Evolutionary conservation across 169 alveolate species (phyloP).

Genomic region (Cryptosporidium sp.): DNA sequence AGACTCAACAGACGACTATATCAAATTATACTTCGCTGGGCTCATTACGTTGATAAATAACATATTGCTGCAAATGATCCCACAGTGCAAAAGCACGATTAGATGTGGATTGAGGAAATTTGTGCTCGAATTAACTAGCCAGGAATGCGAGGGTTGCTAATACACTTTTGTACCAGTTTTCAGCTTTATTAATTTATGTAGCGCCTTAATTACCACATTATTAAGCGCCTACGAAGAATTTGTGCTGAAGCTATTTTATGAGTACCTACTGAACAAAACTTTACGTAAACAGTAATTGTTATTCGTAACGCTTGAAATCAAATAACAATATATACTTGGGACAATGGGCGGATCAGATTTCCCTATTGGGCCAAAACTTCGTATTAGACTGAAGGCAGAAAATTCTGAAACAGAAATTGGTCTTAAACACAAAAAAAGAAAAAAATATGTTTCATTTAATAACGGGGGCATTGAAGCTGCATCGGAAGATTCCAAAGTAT

Average conservation of each 20-base stretch:
- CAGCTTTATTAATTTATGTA: neutral
- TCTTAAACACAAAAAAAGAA: constrained; percentile 27
- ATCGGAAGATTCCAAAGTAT: constrained; percentile 31
- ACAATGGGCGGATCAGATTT: constrained; percentile 63
- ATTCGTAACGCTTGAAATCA: neutral
- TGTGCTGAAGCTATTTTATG: neutral
- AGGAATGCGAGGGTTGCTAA: constrained; percentile 49
- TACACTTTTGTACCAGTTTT: neutral
- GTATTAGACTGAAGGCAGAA: constrained; percentile 72
- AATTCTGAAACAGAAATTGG: constrained; percentile 8
- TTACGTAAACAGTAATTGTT: neutral
- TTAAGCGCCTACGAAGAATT: neutral
- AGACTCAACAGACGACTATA: constrained; percentile 29
- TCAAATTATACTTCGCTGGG: constrained; percentile 24
- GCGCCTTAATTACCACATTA: constrained; percentile 24
- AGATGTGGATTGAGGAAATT: constrained; percentile 64
- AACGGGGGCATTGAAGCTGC: constrained; percentile 16
- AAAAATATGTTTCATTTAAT: constrained; percentile 25
- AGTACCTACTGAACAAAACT: constrained; percentile 5
- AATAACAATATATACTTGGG: neutral
- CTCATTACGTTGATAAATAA: constrained; percentile 18
- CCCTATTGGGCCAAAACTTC: constrained; percentile 66
- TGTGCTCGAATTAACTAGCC: constrained; percentile 46
- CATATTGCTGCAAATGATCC: constrained; percentile 22
- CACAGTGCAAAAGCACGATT: constrained; percentile 53